phyloP scores from a whole-genome alignment of 257 asterid species.

The Osmanthus fragrans region DNA sequence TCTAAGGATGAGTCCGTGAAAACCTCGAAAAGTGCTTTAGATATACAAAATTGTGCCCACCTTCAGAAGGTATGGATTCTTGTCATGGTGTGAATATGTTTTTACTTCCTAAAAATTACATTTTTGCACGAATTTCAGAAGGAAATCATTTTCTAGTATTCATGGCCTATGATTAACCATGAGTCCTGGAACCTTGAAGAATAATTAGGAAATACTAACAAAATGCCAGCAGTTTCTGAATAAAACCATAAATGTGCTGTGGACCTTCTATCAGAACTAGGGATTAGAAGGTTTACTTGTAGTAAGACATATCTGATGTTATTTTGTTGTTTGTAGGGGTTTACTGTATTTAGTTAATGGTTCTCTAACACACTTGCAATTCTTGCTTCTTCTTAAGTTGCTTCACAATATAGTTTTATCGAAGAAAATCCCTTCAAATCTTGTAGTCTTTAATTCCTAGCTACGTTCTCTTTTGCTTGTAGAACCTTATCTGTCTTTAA shows the following conservation, averaged over 20 bases:
- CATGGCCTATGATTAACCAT: not conserved
- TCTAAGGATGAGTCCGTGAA: slow-evolving; percentile 94
- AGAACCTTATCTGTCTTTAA: not conserved
- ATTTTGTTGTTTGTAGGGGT: not conserved
- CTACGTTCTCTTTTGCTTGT: not conserved
- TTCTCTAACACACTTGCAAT: not conserved
- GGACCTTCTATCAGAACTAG: too few relatives aligned
- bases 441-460: not conserved
- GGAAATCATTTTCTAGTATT: slow-evolving; percentile 1
- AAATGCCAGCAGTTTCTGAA: too few relatives aligned
- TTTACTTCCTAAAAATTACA: not conserved
- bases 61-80: slow-evolving; percentile 71
- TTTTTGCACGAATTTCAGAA: not conserved
- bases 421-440: not conserved
- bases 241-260: too few relatives aligned
- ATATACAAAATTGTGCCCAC: slow-evolving; percentile 73
- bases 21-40: slow-evolving; percentile 77
- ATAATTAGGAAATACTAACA: not conserved
- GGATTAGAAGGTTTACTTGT: too few relatives aligned
- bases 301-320: too few relatives aligned
- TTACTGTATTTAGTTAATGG: too few relatives aligned
- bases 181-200: slow-evolving; percentile 1
- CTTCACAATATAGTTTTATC: not conserved
- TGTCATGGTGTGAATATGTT: not conserved
- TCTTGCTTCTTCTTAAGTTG: not conserved